Conservation (phyloP, 2,329 filamentous ascomycete genomes). For the Pseudogymnoascus sp. region DNA sequence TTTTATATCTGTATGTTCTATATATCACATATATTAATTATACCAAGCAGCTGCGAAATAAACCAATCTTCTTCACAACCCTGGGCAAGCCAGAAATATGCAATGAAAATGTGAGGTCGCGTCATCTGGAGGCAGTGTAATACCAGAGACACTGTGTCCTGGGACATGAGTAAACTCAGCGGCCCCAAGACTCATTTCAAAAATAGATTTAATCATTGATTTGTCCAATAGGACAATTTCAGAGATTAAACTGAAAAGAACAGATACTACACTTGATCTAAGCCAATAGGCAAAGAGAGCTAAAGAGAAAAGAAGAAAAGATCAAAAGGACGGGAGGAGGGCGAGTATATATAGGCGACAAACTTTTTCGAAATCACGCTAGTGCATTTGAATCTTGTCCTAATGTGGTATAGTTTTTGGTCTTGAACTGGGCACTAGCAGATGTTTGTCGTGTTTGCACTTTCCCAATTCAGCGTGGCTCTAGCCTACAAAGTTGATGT, state of each 20-base stretch:
- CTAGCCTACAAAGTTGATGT: not conserved
- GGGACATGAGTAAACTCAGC: constrained; percentile 65
- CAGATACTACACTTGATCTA: constrained; percentile 95
- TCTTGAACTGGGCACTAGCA: not conserved
- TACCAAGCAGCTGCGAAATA: not conserved
- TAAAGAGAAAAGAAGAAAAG: constrained; percentile 30
- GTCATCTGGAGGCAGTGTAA: constrained; percentile 66
- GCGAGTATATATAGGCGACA: not conserved
- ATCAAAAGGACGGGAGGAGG: not conserved
- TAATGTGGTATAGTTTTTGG: not conserved
- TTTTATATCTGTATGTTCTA: too few relatives aligned
- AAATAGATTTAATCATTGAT: constrained; percentile 79
- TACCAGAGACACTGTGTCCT: constrained; percentile 63
- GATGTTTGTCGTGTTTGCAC: constrained; percentile 6
- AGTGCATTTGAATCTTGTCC: not conserved
- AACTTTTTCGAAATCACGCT: constrained; percentile 3
- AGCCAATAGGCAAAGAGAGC: constrained; percentile 55
- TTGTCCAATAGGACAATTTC: constrained; percentile 63
- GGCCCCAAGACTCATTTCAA: constrained; percentile 46
- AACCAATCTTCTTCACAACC: constrained; percentile 46
- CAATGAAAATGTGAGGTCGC: constrained; percentile 55
- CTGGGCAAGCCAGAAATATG: constrained; percentile 41
- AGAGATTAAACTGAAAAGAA: constrained; percentile 98
- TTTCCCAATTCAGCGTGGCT: not conserved
- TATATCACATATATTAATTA: not conserved